Base-by-base conservation (phyloP, 108 stramenopile genomes). In the Schizochytrium sp. region DNA sequence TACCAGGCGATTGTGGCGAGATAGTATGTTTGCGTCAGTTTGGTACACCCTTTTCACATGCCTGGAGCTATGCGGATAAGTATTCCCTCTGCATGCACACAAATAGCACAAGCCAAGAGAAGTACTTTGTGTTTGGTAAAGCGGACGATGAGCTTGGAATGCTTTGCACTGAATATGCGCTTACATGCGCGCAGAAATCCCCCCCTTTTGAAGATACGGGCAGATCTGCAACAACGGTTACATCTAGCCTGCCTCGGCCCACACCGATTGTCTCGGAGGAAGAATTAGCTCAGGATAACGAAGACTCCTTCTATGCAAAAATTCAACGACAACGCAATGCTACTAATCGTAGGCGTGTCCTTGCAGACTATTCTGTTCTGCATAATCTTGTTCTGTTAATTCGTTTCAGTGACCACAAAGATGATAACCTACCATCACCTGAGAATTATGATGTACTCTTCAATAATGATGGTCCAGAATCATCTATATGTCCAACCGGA, bases 381-480 rank as follows among this genome's bases (percentile, higher is more conserved):
- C 42, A 89, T 28, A 89, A 89, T 49, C 13, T 89, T 61, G 88
- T 89, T 0, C 38, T 73, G 69, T 72, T 89, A 61, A 69, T 57
- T 59, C 92, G 61, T 76, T 87, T 42, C 57, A 83, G 53, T 45
- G 60, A 83, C 76, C 49, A 83, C n/a, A 57, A 83, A 19, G 40
- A 83, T 53, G 53, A 1, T 38, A 28, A 83, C n/a, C 76, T 83
- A n/a, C 76, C 76, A 0, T 19, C 76, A 13, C 38, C 50, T 12
- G 76, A 56, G 10, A 53, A 55, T 5, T 83, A 40, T 28, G 50
- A 55, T 53, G 53, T 55, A 38, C 47, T 83, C 76, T 55, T 83
- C 3, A 83, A 55, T 53, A 83, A 49, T 28, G 10, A 49, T 40
- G 76, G 76, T 8, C 17, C 50, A 13, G 50, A 83, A 47, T n/a